Conservation (phyloP, 1,139 yeast genomes). For the Ashbya aceris region DNA sequence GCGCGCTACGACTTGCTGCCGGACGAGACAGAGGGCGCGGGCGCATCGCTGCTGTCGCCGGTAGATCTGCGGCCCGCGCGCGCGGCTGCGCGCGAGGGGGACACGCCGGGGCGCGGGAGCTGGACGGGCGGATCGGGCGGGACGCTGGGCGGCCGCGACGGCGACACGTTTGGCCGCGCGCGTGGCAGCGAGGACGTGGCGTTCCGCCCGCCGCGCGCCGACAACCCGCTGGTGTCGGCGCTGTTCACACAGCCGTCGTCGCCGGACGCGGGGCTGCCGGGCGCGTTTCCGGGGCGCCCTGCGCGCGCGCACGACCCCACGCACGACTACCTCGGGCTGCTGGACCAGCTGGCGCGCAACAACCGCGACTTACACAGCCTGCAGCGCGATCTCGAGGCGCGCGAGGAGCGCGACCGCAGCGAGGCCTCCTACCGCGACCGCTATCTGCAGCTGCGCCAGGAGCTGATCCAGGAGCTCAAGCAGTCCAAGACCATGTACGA, state of each 20-base stretch:
- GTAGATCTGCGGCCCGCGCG: slow-evolving; percentile 7
- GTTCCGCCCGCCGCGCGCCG: slow-evolving; percentile 11
- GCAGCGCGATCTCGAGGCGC: slow-evolving; percentile 14
- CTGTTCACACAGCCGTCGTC: slow-evolving; percentile 10
- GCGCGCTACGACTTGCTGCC: slow-evolving; percentile 21
- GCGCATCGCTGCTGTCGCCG: slow-evolving; percentile 11
- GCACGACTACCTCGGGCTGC: slow-evolving; percentile 15
- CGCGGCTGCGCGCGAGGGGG: not conserved
- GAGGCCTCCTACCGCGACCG: slow-evolving; percentile 28
- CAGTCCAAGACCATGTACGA: slow-evolving; percentile 30
- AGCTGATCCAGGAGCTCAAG: slow-evolving; percentile 27
- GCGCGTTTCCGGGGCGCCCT: slow-evolving; percentile 15
- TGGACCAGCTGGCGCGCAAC: slow-evolving; percentile 22
- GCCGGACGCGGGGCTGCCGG: slow-evolving; percentile 10
- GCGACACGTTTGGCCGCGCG: slow-evolving; percentile 18
- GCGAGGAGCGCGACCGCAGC: slow-evolving; percentile 16
- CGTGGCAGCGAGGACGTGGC: slow-evolving; percentile 1
- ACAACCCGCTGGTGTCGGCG: slow-evolving; percentile 18
- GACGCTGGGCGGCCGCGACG: too few species aligned
- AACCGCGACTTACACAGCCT: slow-evolving; percentile 21
- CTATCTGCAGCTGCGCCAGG: slow-evolving; percentile 31
- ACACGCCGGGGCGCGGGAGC: not conserved
- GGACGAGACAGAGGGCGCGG: slow-evolving; percentile 11
- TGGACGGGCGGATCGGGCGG: too few species aligned
- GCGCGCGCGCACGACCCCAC: slow-evolving; percentile 11